Evolutionary conservation across 148 eudicot genomes (phyloP).

Genomic region (Camellia granthamiana): DNA sequence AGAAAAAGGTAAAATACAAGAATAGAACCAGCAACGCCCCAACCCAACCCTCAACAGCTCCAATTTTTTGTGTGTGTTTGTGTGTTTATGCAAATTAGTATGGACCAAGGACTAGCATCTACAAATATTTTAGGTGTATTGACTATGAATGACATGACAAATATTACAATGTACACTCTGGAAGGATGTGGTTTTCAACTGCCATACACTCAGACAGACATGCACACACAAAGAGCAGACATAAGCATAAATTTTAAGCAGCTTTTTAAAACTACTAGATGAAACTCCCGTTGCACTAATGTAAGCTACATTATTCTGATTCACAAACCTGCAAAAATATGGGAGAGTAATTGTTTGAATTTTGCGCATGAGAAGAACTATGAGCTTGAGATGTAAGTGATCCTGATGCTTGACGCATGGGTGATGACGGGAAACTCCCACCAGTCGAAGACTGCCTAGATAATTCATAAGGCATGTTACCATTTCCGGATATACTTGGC

Average conservation of each 20-base stretch:
- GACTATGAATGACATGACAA: neutral
- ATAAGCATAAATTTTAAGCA: neutral
- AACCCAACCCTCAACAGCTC: neutral
- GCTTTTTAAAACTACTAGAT: neutral
- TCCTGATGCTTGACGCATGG: conserved; percentile 68
- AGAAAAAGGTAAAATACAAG: neutral
- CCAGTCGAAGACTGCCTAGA: conserved; percentile 64
- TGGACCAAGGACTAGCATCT: neutral
- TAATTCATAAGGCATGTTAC: conserved; percentile 59
- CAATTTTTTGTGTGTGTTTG: neutral
- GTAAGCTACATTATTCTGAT: neutral
- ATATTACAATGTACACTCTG: neutral
- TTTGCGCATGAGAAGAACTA: conserved; percentile 61
- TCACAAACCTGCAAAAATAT: conserved; percentile 78
- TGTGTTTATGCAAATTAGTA: no score
- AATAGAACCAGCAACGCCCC: no score
- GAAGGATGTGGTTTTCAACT: neutral
- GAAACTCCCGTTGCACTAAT: neutral
- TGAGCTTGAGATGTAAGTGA: conserved; percentile 53
- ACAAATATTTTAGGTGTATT: neutral
- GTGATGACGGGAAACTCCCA: conserved; percentile 63
- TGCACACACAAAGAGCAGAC: neutral
- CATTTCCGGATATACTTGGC: conserved; percentile 67
- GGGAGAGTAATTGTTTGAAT: conserved; percentile 66
- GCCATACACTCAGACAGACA: neutral